Conservation (phyloP, 2,329 filamentous ascomycete species). For the Colletotrichum ledebouriae region DNA sequence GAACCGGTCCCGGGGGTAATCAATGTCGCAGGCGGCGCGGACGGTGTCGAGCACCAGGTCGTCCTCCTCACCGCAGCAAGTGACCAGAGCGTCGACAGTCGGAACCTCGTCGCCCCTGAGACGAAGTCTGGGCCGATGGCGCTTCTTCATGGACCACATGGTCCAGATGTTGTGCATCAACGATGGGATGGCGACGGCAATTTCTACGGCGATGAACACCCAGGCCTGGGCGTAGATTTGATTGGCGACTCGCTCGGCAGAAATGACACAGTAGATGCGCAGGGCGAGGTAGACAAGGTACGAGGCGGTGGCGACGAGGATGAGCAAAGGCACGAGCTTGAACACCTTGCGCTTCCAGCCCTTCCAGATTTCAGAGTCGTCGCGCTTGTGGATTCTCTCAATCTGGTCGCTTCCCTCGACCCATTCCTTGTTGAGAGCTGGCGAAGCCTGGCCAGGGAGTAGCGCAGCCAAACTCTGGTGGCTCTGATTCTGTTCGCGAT, state of each 20-base stretch:
- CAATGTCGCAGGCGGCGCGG: constrained; percentile 65
- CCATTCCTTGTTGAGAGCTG: constrained; percentile 50
- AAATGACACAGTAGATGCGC: constrained; percentile 66
- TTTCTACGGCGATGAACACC: constrained; percentile 69
- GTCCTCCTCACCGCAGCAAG: constrained; percentile 69
- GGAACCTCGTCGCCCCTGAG: constrained; percentile 62
- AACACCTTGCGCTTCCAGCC: constrained; percentile 59
- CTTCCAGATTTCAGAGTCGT: constrained; percentile 59
- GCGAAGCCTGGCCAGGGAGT: constrained; percentile 50
- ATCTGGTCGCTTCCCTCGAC: constrained; percentile 52
- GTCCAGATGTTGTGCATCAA: constrained; percentile 71
- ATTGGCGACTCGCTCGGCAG: constrained; percentile 58
- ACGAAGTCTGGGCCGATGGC: constrained; percentile 66
- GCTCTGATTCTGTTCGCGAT: constrained; percentile 55
- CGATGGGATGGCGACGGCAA: constrained; percentile 65
- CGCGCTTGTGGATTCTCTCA: constrained; percentile 57
- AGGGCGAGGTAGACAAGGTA: constrained; percentile 64
- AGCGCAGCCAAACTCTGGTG: constrained; percentile 57
- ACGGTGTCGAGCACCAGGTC: constrained; percentile 70
- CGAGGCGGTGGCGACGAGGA: constrained; percentile 56
- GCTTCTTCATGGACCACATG: constrained; percentile 68
- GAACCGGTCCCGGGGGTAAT: constrained; percentile 67
- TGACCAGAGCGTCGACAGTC: constrained; percentile 69
- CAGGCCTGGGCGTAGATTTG: constrained; percentile 64
- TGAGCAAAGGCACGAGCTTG: constrained; percentile 54